A percentile compares a stretch with the other conserved stretches of the same genome.
Conservation (phyloP, 1,139 yeast genomes). For the Arxiozyma heterogenica region DNA sequence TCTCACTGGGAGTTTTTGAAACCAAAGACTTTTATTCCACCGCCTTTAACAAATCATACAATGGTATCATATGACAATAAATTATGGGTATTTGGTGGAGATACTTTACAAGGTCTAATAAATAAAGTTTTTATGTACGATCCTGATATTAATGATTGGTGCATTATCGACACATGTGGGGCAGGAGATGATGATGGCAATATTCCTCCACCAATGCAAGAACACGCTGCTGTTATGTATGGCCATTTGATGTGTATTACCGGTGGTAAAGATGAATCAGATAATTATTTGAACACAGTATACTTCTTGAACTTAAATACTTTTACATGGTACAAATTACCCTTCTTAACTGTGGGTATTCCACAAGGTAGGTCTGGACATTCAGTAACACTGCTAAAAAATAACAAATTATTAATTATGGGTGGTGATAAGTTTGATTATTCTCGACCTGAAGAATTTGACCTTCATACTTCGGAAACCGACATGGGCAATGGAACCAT, state of each 20-base stretch:
- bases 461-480: conserved; percentile 39
- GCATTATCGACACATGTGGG: conserved; percentile 39
- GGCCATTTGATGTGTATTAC: conserved; percentile 74
- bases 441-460: conserved; percentile 38
- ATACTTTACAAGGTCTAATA: conserved; percentile 65
- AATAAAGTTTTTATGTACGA: conserved; percentile 81
- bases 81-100: conserved; percentile 89
- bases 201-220: conserved; percentile 79
- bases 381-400: conserved; percentile 61
- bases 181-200: conserved; percentile 25
- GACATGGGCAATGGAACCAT: conserved; percentile 49
- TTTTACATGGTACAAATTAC: conserved; percentile 62
- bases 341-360: conserved; percentile 38
- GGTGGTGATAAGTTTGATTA: conserved; percentile 82
- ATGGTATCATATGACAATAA: conserved; percentile 74
- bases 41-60: conserved; percentile 87
- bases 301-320: conserved; percentile 71
- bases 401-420: conserved; percentile 68
- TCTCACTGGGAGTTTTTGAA: conserved; percentile 76
- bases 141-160: conserved; percentile 61
- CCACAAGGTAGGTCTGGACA: conserved; percentile 96
- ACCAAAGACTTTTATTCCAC: conserved; percentile 53
- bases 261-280: conserved; percentile 83
- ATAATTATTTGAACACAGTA: conserved; percentile 58
- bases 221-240: conserved; percentile 77